Conservation (phyloP, 148 eudicot genomes). For the Arctostaphylos glauca region DNA sequence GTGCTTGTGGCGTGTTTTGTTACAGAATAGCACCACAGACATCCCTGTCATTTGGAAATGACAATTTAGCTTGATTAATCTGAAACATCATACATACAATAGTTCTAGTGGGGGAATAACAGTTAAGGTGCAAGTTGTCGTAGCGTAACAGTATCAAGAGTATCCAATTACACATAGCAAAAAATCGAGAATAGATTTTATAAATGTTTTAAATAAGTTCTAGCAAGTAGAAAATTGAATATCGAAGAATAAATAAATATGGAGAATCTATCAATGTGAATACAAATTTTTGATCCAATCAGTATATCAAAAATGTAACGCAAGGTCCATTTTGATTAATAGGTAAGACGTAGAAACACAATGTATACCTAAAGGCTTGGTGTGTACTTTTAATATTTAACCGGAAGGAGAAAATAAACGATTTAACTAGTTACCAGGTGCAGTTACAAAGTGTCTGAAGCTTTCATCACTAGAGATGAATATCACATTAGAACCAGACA, state of each 20-base stretch:
- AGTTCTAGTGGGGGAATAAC: neutral
- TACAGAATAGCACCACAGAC: slow-evolving; percentile 50
- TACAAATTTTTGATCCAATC: neutral
- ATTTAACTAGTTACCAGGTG: slow-evolving; percentile 15
- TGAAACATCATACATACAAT: neutral
- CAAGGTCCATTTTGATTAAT: no score
- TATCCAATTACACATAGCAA: no score
- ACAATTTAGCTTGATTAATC: neutral
- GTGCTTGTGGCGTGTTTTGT: slow-evolving; percentile 35
- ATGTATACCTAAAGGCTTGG: no score
- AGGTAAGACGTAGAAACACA: neutral
- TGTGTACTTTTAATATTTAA: neutral
- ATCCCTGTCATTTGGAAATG: slow-evolving; percentile 25
- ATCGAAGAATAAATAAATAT: no score
- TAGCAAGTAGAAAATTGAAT: no score
- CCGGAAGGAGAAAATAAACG: neutral
- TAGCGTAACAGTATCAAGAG: no score
- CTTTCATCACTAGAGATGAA: slow-evolving; percentile 12
- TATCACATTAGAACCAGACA: slow-evolving; percentile 14
- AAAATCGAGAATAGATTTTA: no score
- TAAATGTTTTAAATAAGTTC: no score
- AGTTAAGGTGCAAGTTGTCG: neutral
- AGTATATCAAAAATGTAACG: neutral
- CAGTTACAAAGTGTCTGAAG: slow-evolving; percentile 19
- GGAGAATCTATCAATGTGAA: no score